Base-by-base conservation (phyloP, 768 basidiomycete species). In the Coprinellus aureogranulatus region DNA sequence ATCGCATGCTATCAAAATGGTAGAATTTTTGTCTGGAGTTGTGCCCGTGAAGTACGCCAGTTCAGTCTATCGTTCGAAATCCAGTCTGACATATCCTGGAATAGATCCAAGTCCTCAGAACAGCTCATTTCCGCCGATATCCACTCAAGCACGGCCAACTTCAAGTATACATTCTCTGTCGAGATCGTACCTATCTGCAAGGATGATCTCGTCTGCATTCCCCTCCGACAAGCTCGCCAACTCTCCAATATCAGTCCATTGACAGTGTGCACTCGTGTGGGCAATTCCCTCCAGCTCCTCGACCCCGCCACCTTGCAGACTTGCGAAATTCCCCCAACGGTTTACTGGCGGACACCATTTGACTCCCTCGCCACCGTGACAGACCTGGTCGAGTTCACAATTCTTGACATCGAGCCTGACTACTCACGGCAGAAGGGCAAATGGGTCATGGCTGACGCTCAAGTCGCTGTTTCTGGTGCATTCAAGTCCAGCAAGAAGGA, bases 161-260 rank as follows among this genome's bases (percentile, higher is more conserved):
- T 91, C 81, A 98, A 96, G 74, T 95, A 91, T 73, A 94, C 94
- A 4, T 98, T 93, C 78, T 97, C 95, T 4, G 91, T 98, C 63
- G 96, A 98, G 74, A 97, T 99, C 67, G 84, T 89, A 3, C 94
- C 97, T 0, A 85, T 99, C 55, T 99, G 97, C 79, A 98, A 98
- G 70, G 97, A 98, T 68, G 97, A 99, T 72, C 83, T 99, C 26
- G 89, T 98, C 22, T 93, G 91, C 69, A 79, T 99, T 34, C 92
- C 94, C 2, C 71, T 76, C 11, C 92, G 92, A 66, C 87, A 88
- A 63, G 94, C 97, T 0, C 86, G 88, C 9, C 75, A 84, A 18
- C 76, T 95, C 56, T 85, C 88, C 68, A 98, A 95, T 77, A 96
- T 99, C 74, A 85, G 80, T 60, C 94, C 91, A 1, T 78, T 99